Conservation (phyloP, 306 rosid species). For the Pueraria montana region DNA sequence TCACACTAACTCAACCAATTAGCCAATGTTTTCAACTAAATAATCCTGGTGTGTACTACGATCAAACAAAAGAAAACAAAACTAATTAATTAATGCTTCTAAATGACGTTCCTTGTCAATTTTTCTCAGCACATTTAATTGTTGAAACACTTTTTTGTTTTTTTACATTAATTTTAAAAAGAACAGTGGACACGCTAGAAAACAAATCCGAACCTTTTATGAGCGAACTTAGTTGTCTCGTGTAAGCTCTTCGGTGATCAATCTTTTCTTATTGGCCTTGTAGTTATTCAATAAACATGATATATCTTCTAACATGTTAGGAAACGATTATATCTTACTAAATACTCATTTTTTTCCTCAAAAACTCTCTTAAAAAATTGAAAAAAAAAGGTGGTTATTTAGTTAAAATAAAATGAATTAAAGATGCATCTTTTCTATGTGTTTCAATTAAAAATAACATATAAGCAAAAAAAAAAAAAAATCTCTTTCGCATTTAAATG, state of each 20-base stretch:
- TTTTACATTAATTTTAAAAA: no score
- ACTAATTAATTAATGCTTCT: not conserved
- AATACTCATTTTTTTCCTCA: not conserved
- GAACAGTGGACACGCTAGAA: no score
- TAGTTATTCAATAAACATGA: no score
- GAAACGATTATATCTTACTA: no score
- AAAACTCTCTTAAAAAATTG: no score
- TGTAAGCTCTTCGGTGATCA: no score
- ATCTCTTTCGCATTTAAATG: not conserved
- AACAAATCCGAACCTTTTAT: no score
- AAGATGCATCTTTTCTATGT: not conserved
- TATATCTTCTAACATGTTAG: no score
- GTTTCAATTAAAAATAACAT: not conserved
- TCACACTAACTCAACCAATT: conserved; percentile 31
- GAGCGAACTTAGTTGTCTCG: no score
- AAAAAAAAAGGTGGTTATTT: not conserved
- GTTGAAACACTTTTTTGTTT: not conserved
- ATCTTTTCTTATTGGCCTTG: no score
- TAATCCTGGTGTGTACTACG: no score
- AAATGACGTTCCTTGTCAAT: not conserved
- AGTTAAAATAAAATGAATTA: not conserved
- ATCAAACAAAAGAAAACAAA: not conserved
- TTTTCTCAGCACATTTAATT: not conserved
- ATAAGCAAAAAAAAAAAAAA: not conserved
- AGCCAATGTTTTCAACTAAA: not conserved